phyloP scores from a whole-genome alignment of 768 basidiomycete genomes.

The Nidula microcarpa region DNA sequence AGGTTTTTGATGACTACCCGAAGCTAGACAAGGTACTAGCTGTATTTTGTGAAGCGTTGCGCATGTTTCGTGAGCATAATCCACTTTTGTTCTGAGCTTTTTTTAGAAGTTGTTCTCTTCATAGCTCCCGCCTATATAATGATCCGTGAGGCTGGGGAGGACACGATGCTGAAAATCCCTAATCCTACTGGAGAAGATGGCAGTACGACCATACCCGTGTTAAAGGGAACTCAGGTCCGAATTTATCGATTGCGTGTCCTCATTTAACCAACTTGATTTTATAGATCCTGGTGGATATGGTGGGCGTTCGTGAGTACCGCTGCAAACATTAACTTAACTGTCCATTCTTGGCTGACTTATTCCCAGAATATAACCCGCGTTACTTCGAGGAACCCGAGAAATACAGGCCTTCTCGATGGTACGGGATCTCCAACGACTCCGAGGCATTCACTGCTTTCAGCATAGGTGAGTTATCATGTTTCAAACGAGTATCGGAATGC shows the following conservation, averaged over 20 bases:
- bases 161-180: constrained; percentile 19
- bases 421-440: constrained; percentile 35
- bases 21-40: background rate
- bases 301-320: constrained; percentile 41
- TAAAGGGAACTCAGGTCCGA: constrained; percentile 29
- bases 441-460: constrained; percentile 44
- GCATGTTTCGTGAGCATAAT: constrained; percentile 35
- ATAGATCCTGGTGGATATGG: constrained; percentile 41
- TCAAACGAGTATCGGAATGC: background rate
- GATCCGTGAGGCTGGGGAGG: constrained; percentile 20
- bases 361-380: constrained; percentile 44
- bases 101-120: background rate
- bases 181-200: constrained; percentile 21
- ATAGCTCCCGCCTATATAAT: constrained; percentile 25
- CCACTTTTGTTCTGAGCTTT: too few relatives aligned
- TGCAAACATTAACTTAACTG: background rate
- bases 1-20: constrained; percentile 11
- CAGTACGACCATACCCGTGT: constrained; percentile 10
- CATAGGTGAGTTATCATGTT: constrained; percentile 24
- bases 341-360: background rate
- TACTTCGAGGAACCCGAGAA: constrained; percentile 46
- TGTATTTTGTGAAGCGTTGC: constrained; percentile 33
- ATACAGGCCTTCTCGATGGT: constrained; percentile 50
- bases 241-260: background rate
- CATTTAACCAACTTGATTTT: background rate